A percentile compares a stretch with the other conserved stretches of the same genome.
phyloP scores from a whole-genome alignment of 2,329 filamentous ascomycete species.

The Coniella lustricola region DNA sequence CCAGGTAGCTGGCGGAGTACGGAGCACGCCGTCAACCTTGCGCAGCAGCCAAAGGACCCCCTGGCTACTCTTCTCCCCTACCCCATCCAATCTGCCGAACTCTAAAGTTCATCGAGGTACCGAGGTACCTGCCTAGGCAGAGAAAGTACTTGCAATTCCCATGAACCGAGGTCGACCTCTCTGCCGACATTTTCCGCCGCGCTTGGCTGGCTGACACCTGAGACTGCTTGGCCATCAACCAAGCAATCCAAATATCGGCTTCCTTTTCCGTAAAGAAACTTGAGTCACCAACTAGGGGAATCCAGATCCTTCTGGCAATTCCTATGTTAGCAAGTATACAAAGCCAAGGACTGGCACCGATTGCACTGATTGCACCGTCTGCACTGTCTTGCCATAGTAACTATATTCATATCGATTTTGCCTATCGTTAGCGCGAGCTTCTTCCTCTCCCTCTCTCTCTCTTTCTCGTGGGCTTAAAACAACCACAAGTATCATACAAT shows the following conservation, averaged over 20 bases:
- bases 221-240: background rate
- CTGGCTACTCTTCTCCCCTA: background rate
- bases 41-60: too few species aligned
- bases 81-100: conserved; percentile 15
- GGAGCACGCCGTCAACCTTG: background rate
- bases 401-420: conserved; percentile 8
- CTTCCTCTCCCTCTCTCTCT: background rate
- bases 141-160: too few species aligned
- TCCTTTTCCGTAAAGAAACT: too few species aligned
- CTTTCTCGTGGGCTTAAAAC: background rate
- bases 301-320: too few species aligned
- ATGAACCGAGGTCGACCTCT: conserved; percentile 7
- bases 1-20: background rate
- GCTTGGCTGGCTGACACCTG: too few species aligned
- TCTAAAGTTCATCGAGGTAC: too few species aligned
- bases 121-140: too few species aligned
- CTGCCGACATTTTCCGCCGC: conserved; percentile 8
- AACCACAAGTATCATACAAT: background rate
- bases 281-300: too few species aligned
- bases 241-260: background rate
- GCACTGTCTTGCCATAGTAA: background rate
- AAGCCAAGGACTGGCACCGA: background rate
- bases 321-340: background rate
- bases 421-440: background rate
- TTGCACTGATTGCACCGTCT: too few species aligned